phyloP scores from a whole-genome alignment of 768 basidiomycete genomes.

The Auricularia heimuer region DNA sequence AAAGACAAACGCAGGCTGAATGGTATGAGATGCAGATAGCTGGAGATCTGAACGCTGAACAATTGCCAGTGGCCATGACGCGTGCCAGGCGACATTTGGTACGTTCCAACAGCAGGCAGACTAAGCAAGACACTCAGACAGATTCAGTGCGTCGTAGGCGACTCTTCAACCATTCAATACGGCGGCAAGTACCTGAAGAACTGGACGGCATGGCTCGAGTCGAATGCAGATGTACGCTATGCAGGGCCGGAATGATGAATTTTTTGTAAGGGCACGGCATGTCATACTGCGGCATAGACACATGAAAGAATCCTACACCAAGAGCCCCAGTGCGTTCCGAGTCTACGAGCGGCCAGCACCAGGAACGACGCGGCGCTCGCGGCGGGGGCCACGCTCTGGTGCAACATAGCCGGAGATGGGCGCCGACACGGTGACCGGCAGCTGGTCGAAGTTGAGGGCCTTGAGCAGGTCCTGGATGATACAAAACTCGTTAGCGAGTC shows the following conservation, averaged over 20 bases:
- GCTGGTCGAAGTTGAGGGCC: constrained; percentile 89
- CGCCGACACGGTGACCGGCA: constrained; percentile 60
- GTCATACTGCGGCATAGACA: background rate
- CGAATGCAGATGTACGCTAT: constrained; percentile 82
- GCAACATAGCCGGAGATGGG: constrained; percentile 45
- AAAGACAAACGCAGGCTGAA: constrained; percentile 89
- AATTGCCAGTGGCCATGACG: constrained; percentile 73
- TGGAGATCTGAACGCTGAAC: background rate
- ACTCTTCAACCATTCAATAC: constrained; percentile 82
- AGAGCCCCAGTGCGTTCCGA: background rate
- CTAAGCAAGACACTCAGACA: background rate
- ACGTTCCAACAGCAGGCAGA: constrained; percentile 19
- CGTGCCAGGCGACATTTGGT: constrained; percentile 82
- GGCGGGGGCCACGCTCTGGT: constrained; percentile 59
- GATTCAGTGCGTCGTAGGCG: constrained; percentile 81
- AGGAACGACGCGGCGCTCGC: constrained; percentile 67
- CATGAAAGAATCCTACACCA: background rate
- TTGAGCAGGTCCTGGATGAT: constrained; percentile 67
- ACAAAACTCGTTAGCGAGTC: background rate
- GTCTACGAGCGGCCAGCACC: constrained; percentile 49
- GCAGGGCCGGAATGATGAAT: constrained; percentile 34
- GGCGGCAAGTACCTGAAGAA: constrained; percentile 76
- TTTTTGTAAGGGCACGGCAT: background rate
- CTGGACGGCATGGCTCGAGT: constrained; percentile 89
- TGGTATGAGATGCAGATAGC: constrained; percentile 33